Percentiles rank a stretch among this genome's conserved stretches.
Evolutionary conservation across 2,329 filamentous ascomycete genomes (phyloP).

Genomic region (Colletotrichum musae): DNA sequence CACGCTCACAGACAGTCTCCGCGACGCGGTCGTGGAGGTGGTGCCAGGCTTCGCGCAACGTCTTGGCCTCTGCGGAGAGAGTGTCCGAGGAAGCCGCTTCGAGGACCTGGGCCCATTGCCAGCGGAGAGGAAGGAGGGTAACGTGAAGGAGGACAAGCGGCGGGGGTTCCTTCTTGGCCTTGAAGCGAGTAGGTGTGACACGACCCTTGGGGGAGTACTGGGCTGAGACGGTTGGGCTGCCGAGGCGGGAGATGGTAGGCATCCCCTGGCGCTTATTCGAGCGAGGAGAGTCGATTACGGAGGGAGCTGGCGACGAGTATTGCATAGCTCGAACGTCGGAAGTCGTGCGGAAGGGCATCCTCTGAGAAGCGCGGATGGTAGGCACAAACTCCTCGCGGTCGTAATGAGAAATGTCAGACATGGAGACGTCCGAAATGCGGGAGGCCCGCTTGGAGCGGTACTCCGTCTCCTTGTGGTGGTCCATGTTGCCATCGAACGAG

Average conservation of each 20-base stretch:
- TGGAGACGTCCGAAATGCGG: slow-evolving; percentile 66
- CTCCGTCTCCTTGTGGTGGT: slow-evolving; percentile 49
- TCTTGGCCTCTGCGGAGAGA: slow-evolving; percentile 62
- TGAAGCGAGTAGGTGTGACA: slow-evolving; percentile 71
- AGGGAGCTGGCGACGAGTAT: slow-evolving; percentile 76
- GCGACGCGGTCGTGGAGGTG: slow-evolving; percentile 78
- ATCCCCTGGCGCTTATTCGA: slow-evolving; percentile 63
- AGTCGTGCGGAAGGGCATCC: slow-evolving; percentile 78
- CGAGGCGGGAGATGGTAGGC: slow-evolving; percentile 68
- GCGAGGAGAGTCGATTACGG: slow-evolving; percentile 64
- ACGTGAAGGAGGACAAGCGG: slow-evolving; percentile 85
- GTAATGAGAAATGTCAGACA: slow-evolving; percentile 53
- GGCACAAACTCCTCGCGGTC: slow-evolving; percentile 64
- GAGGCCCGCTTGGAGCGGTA: slow-evolving; percentile 55
- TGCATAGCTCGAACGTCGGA: slow-evolving; percentile 80
- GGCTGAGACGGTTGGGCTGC: slow-evolving; percentile 66
- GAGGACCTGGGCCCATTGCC: slow-evolving; percentile 73
- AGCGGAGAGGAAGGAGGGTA: slow-evolving; percentile 79
- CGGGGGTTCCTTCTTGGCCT: slow-evolving; percentile 65
- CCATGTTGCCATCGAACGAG: slow-evolving; percentile 56
- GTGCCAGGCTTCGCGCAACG: slow-evolving; percentile 74
- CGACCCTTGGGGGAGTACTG: slow-evolving; percentile 70
- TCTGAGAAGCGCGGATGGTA: slow-evolving; percentile 70
- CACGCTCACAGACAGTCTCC: slow-evolving; percentile 81
- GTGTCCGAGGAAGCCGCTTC: slow-evolving; percentile 55